Evolutionary conservation across 1,284 basidiomycete genomes (phyloP).

Genomic region (Golubevia pallescens): DNA sequence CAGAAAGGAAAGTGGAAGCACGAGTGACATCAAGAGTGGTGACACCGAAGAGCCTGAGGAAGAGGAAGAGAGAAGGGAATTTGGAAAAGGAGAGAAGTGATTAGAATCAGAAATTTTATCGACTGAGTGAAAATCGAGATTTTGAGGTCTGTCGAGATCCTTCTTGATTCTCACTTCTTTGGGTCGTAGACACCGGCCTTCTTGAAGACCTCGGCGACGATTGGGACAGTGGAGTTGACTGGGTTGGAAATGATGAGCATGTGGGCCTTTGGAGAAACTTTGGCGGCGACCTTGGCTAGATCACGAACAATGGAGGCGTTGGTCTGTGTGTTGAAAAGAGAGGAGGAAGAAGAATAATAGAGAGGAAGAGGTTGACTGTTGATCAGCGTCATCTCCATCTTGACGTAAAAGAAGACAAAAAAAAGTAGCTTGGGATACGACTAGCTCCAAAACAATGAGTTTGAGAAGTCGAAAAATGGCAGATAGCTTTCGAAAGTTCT

Average conservation of each 20-base stretch:
- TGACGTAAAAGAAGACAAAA: too few species aligned
- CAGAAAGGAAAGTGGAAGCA: constrained; percentile 90
- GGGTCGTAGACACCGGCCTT: constrained; percentile 85
- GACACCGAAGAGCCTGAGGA: constrained; percentile 84
- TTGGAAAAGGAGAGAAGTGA: too few species aligned
- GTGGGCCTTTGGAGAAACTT: constrained; percentile 81
- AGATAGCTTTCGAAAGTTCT: too few species aligned
- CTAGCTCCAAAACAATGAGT: too few species aligned
- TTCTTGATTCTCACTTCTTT: constrained; percentile 33
- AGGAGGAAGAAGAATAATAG: too few species aligned
- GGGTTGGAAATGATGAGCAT: constrained; percentile 65
- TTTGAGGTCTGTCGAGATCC: too few species aligned
- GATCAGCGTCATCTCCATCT: too few species aligned
- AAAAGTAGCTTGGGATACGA: too few species aligned
- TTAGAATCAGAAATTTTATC: too few species aligned
- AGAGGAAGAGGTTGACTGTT: too few species aligned
- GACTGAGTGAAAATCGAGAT: too few species aligned
- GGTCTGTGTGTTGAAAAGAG: constrained; percentile 72
- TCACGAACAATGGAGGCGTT: constrained; percentile 96
- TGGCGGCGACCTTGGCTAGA: constrained; percentile 87
- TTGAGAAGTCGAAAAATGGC: too few species aligned
- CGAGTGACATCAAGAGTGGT: constrained; percentile 98
- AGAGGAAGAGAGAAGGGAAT: neutral
- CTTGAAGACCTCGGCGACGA: constrained; percentile 94
- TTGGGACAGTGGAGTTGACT: constrained; percentile 85